These are phyloP conservation scores for Blattamonas nauphoetae DNA, from an alignment of 78 protist species.

Conservation along the genomic window DNA sequence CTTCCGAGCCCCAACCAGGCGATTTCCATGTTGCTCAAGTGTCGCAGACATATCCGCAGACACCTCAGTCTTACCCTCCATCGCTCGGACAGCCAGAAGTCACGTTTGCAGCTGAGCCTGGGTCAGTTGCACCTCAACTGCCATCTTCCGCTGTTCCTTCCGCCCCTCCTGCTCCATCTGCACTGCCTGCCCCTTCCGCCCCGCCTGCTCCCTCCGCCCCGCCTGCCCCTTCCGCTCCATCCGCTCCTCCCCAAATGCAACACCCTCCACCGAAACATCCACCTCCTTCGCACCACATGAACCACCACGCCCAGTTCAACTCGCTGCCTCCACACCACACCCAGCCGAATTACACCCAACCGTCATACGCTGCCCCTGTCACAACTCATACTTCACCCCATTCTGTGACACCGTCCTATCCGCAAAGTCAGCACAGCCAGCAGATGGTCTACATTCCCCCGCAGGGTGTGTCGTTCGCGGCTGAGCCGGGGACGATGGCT, in stretches of 20 bases:
- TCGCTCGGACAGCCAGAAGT: not conserved
- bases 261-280: no score
- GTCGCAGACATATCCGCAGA: not conserved
- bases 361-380: no score
- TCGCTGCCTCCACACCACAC: no score
- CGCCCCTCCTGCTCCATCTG: not conserved
- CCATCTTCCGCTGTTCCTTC: not conserved
- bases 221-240: not conserved
- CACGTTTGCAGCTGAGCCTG: not conserved
- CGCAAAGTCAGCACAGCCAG: no score
- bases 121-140: not conserved
- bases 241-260: not conserved
- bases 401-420: no score
- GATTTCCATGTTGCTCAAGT: not conserved
- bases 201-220: not conserved
- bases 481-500: no score
- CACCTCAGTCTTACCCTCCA: not conserved
- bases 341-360: no score
- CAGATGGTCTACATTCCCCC: no score
- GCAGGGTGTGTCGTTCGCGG: no score
- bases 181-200: not conserved
- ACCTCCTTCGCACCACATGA: no score
- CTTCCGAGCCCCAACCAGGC: not conserved
- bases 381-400: no score
- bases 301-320: no score